Evolutionary conservation across 345 rosid genomes (phyloP).

Genomic region (Kernera saxatilis): DNA sequence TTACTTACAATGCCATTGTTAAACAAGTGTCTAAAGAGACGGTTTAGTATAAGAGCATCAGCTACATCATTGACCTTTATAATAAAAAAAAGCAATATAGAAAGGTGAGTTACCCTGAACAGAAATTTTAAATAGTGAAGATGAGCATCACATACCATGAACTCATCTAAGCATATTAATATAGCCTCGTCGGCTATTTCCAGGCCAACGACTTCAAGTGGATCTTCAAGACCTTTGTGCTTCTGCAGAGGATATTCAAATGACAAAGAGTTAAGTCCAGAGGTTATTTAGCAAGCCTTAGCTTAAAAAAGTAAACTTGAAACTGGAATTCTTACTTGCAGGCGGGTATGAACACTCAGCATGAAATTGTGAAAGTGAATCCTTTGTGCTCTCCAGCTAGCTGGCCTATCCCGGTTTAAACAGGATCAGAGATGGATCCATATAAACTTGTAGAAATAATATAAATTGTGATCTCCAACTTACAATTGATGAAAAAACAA

Average conservation of each 20-base stretch:
- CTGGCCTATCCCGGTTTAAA: slow-evolving; percentile 45
- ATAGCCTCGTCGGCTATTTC: slow-evolving; percentile 91
- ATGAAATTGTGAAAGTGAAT: slow-evolving; percentile 97
- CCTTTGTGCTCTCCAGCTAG: slow-evolving; percentile 86
- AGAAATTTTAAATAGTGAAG: not conserved
- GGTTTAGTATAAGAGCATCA: slow-evolving; percentile 92
- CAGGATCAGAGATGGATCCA: slow-evolving; percentile 14
- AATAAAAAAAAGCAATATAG: slow-evolving; percentile 9
- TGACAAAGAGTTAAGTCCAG: not conserved
- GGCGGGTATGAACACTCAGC: slow-evolving; percentile 88
- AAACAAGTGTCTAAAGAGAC: slow-evolving; percentile 80
- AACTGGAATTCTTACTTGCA: slow-evolving; percentile 59
- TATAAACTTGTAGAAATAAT: not conserved
- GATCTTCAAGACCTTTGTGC: slow-evolving; percentile 94
- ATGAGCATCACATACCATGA: slow-evolving; percentile 58
- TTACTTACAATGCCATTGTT: slow-evolving; percentile 78
- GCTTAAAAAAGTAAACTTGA: not conserved
- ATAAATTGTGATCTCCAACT: slow-evolving; percentile 17
- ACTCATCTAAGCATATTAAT: slow-evolving; percentile 85
- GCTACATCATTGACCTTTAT: slow-evolving; percentile 91
- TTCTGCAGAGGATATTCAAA: slow-evolving; percentile 42
- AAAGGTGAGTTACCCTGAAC: not conserved
- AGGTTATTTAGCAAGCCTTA: not conserved
- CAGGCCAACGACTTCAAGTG: slow-evolving; percentile 91
- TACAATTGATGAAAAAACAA: slow-evolving; percentile 81